Percentiles rank a stretch among this genome's conserved stretches.
phyloP scores from a whole-genome alignment of 371 early-diverging fungal genomes.

The Actinomucor elegans region DNA sequence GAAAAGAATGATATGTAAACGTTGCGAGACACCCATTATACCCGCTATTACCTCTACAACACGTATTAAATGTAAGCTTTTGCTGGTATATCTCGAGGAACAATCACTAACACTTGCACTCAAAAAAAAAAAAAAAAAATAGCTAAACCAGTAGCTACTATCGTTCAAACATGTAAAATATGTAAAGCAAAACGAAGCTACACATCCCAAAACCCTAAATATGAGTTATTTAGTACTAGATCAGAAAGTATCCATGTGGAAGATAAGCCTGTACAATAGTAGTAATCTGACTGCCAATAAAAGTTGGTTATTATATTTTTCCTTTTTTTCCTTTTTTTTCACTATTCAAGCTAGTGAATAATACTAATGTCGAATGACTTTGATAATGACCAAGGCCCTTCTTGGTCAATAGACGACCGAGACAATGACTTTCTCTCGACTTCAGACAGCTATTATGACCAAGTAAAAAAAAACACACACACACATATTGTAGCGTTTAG shows the following conservation, averaged over 20 bases:
- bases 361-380: neutral
- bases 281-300: too few species aligned
- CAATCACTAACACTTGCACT: neutral
- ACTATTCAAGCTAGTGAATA: too few species aligned
- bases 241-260: too few species aligned
- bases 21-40: constrained; percentile 39
- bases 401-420: constrained; percentile 8
- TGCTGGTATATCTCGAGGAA: too few species aligned
- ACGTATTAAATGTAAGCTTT: constrained; percentile 29
- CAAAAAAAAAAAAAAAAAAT: neutral
- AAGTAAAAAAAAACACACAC: constrained; percentile 1
- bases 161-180: constrained; percentile 26
- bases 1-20: constrained; percentile 40
- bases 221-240: constrained; percentile 23
- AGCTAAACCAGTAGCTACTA: constrained; percentile 27
- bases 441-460: constrained; percentile 1
- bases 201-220: constrained; percentile 12
- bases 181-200: constrained; percentile 26
- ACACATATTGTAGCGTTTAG: too few species aligned
- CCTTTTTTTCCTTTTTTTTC: neutral
- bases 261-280: too few species aligned
- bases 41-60: constrained; percentile 30
- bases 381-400: constrained; percentile 1
- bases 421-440: neutral
- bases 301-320: neutral